These are phyloP conservation scores for Cadophora luteo-olivacea DNA, from an alignment of 2,329 filamentous ascomycete species.

Conservation along the genomic window DNA sequence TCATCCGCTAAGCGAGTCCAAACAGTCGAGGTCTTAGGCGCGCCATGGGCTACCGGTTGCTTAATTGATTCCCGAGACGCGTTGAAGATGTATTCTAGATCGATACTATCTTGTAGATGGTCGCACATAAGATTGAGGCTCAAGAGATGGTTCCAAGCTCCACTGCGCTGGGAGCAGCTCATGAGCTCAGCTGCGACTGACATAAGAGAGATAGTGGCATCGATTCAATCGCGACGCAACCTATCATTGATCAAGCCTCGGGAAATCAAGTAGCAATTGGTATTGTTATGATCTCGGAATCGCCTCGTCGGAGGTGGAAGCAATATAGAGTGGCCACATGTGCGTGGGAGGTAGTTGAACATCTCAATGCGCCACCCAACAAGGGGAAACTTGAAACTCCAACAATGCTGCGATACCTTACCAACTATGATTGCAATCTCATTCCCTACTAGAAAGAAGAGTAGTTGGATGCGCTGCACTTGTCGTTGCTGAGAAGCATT, in stretches of 20 bases:
- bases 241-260: neutral
- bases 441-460: neutral
- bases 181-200: neutral
- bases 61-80: neutral
- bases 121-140: slow-evolving; percentile 7
- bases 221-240: neutral
- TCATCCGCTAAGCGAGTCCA: slow-evolving; percentile 16
- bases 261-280: neutral
- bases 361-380: neutral
- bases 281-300: neutral
- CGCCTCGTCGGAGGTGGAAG: neutral
- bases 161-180: neutral
- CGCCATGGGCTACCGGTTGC: neutral
- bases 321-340: neutral
- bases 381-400: neutral
- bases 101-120: neutral
- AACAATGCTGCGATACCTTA: no score
- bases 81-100: neutral
- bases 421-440: neutral
- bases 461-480: no score
- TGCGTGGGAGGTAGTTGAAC: neutral
- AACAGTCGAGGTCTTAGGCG: neutral
- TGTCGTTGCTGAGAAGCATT: no score
- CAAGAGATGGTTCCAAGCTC: neutral
- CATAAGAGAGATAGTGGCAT: neutral